These are phyloP conservation scores for Candida coquimbonensis DNA, from an alignment of 805 yeast species.

Conservation along the genomic window DNA sequence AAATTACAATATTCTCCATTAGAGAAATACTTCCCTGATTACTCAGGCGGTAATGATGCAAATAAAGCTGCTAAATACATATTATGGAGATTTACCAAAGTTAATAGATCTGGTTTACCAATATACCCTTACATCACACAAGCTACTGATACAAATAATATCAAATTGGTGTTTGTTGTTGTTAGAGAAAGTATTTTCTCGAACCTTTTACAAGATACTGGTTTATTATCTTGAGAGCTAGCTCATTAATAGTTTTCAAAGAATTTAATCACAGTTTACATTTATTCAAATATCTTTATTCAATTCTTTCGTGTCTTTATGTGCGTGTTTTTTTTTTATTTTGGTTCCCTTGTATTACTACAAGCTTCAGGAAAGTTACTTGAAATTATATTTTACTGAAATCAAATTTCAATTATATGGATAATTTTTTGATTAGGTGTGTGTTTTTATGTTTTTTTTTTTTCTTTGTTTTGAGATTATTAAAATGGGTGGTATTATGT, in stretches of 20 bases:
- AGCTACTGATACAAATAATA: slow-evolving; percentile 89
- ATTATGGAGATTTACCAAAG: slow-evolving; percentile 81
- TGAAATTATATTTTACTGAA: too few species aligned
- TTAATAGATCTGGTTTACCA: slow-evolving; percentile 74
- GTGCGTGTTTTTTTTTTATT: too few species aligned
- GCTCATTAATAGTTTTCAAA: too few species aligned
- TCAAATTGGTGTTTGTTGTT: slow-evolving; percentile 78
- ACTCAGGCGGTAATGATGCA: slow-evolving; percentile 83
- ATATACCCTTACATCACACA: slow-evolving; percentile 90
- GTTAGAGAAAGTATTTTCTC: slow-evolving; percentile 75
- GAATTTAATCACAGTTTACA: not conserved
- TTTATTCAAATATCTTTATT: not conserved
- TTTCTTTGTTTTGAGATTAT: not conserved
- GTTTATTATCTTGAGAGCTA: slow-evolving; percentile 39
- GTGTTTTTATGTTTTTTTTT: too few species aligned
- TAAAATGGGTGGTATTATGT: not conserved
- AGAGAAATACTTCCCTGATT: slow-evolving; percentile 81
- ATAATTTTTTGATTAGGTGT: not conserved
- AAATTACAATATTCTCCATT: slow-evolving; percentile 77
- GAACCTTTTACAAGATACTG: slow-evolving; percentile 69
- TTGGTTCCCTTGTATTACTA: too few species aligned
- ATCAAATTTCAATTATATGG: too few species aligned
- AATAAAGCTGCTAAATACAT: slow-evolving; percentile 89
- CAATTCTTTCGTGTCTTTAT: too few species aligned
- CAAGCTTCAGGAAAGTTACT: too few species aligned